These are phyloP conservation scores for Acacia acuminata DNA, from an alignment of 306 rosid genomes.

Conservation along the genomic window DNA sequence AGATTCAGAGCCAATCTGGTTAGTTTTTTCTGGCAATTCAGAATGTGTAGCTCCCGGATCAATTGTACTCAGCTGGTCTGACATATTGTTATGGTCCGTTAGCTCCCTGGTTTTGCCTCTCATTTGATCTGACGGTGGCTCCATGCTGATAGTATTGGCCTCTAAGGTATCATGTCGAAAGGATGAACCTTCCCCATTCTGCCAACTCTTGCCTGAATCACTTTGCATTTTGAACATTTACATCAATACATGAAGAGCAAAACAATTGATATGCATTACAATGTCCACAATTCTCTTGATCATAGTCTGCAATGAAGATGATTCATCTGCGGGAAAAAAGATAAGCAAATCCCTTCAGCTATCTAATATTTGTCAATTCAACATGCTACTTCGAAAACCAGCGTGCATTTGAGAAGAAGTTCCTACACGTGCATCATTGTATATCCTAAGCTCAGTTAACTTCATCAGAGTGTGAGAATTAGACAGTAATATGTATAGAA, in stretches of 20 bases:
- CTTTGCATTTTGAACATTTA: neutral
- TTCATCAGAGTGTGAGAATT: neutral
- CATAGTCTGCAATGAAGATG: conserved; percentile 18
- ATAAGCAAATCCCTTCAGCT: neutral
- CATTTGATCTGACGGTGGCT: neutral
- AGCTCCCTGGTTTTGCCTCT: neutral
- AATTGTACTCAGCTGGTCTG: conserved; percentile 35
- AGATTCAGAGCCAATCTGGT: conserved; percentile 39
- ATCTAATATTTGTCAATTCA: neutral
- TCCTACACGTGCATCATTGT: neutral
- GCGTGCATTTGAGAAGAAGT: neutral
- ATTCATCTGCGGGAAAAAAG: neutral
- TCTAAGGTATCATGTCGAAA: conserved; percentile 14
- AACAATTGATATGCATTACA: neutral
- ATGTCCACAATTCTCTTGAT: neutral
- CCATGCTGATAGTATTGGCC: conserved; percentile 26
- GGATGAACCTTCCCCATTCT: conserved; percentile 33
- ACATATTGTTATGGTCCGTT: conserved; percentile 26
- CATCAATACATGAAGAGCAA: neutral
- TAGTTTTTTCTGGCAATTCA: conserved; percentile 31
- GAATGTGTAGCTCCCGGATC: conserved; percentile 37
- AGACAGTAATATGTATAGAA: neutral
- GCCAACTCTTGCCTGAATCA: conserved; percentile 31
- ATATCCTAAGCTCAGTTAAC: neutral
- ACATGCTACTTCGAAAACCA: neutral